These are phyloP conservation scores for Ampelocalamus luodianensis DNA, from an alignment of 176 grass and related monocot genomes.

Conservation along the genomic window DNA sequence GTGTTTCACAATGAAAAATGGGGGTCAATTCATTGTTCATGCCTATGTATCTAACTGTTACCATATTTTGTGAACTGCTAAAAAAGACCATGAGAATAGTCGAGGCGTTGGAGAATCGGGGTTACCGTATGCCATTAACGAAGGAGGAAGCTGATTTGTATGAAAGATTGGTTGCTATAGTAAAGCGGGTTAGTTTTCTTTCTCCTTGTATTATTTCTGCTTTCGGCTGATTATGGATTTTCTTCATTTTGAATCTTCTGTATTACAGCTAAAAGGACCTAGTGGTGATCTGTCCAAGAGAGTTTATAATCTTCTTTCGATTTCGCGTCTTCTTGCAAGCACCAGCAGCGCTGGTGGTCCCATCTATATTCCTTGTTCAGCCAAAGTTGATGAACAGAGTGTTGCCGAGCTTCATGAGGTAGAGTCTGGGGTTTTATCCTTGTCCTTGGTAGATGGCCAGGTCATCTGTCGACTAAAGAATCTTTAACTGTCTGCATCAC, in stretches of 20 bases:
- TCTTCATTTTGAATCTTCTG: background rate
- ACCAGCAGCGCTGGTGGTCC: constrained; percentile 47
- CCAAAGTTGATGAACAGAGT: constrained; percentile 79
- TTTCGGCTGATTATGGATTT: constrained; percentile 5
- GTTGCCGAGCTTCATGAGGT: constrained; percentile 80
- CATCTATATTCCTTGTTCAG: constrained; percentile 68
- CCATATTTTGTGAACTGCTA: constrained; percentile 43
- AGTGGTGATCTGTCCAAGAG: constrained; percentile 75
- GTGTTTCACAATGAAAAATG: constrained; percentile 25
- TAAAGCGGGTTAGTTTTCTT: constrained; percentile 65
- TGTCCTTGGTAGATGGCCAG: background rate
- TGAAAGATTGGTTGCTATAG: constrained; percentile 67
- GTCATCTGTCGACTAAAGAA: constrained; percentile 19
- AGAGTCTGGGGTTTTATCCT: background rate
- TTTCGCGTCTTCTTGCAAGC: constrained; percentile 69
- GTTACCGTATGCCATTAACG: constrained; percentile 67
- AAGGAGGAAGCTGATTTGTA: constrained; percentile 76
- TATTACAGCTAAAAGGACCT: constrained; percentile 76
- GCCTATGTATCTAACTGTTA: constrained; percentile 21
- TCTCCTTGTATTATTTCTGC: background rate
- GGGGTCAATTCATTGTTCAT: background rate
- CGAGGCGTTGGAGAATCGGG: constrained; percentile 82
- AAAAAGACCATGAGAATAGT: constrained; percentile 89
- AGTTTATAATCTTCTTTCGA: constrained; percentile 79
- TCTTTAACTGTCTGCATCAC: constrained; percentile 5